Evolutionary conservation across 2,329 filamentous ascomycete genomes (phyloP).

Genomic region (Colletotrichum nymphaeae): DNA sequence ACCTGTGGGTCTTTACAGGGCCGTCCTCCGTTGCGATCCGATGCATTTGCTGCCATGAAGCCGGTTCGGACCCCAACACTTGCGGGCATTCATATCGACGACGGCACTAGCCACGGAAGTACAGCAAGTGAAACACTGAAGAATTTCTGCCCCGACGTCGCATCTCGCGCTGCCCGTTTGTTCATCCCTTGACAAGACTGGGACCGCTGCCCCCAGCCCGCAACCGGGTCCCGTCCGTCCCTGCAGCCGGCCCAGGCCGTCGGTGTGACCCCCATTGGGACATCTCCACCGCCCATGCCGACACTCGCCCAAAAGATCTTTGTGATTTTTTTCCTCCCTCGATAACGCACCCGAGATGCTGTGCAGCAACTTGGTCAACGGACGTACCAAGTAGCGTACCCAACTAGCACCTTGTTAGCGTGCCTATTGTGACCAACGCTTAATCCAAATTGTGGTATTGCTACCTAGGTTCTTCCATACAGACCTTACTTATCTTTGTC

Average conservation of each 20-base stretch:
- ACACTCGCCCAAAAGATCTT: constrained; percentile 10
- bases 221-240: constrained; percentile 22
- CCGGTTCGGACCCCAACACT: constrained; percentile 28
- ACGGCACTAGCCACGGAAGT: neutral
- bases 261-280: constrained; percentile 29
- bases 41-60: constrained; percentile 11
- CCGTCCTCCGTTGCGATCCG: constrained; percentile 24
- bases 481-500: neutral
- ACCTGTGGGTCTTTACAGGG: constrained; percentile 24
- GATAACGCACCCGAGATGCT: neutral
- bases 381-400: neutral
- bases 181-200: constrained; percentile 14
- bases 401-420: constrained; percentile 4
- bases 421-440: neutral
- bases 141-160: constrained; percentile 21
- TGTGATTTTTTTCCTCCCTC: neutral
- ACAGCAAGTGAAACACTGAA: constrained; percentile 34
- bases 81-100: constrained; percentile 5
- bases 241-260: constrained; percentile 33
- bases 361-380: neutral
- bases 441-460: neutral
- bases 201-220: neutral
- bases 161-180: constrained; percentile 22
- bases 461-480: neutral
- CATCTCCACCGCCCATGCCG: neutral